Conservation (phyloP, 805 yeast species). For the Monosporozyma yasuniensis region DNA sequence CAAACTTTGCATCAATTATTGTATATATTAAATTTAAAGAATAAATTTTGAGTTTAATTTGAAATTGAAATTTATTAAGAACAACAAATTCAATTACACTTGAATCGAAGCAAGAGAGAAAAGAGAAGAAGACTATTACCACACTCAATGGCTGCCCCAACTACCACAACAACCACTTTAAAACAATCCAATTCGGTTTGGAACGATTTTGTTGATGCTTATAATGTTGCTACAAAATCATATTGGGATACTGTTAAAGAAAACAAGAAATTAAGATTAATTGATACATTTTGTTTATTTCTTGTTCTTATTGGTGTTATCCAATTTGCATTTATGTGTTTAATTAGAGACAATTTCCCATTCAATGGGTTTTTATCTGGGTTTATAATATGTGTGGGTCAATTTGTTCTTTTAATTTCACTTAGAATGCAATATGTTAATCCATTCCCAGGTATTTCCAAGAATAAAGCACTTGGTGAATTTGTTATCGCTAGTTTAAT, state of each 20-base stretch:
- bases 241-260: slow-evolving; percentile 24
- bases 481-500: slow-evolving; percentile 78
- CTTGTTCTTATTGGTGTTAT: slow-evolving; percentile 64
- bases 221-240: slow-evolving; percentile 15
- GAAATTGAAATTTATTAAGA: background rate
- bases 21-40: no score
- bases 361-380: slow-evolving; percentile 96
- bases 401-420: slow-evolving; percentile 80
- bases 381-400: slow-evolving; percentile 86
- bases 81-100: background rate
- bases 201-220: slow-evolving; percentile 25
- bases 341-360: slow-evolving; percentile 80
- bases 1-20: no score
- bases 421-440: slow-evolving; percentile 63
- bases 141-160: background rate
- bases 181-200: slow-evolving; percentile 1
- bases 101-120: background rate
- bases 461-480: slow-evolving; percentile 75
- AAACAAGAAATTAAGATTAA: slow-evolving; percentile 46
- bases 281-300: slow-evolving; percentile 70
- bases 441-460: slow-evolving; percentile 37
- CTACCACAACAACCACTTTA: slow-evolving; percentile 1
- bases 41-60: background rate
- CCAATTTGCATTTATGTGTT: slow-evolving; percentile 67
- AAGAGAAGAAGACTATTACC: background rate